These are phyloP conservation scores for Penicillium griseofulvum DNA, from an alignment of 2,329 filamentous ascomycete species.

Conservation along the genomic window DNA sequence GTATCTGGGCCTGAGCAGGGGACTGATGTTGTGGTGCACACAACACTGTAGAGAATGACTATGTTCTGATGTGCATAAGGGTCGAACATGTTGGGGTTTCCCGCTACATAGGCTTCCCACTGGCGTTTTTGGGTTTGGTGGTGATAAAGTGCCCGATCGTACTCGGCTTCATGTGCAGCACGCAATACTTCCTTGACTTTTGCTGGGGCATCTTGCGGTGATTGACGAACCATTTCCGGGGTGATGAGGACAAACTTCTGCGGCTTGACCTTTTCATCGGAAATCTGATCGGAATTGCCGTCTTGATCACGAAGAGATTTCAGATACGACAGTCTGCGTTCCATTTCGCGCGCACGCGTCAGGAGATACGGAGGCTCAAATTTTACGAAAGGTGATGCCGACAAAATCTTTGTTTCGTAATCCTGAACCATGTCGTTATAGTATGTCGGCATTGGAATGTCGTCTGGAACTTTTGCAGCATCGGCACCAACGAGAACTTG, in stretches of 20 bases:
- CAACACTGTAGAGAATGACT: conserved; percentile 86
- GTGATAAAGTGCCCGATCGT: conserved; percentile 89
- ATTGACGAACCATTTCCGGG: conserved; percentile 89
- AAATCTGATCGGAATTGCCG: conserved; percentile 41
- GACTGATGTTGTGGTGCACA: conserved; percentile 89
- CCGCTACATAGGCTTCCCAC: conserved; percentile 93
- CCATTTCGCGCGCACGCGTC: conserved; percentile 87
- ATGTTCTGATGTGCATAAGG: conserved; percentile 96
- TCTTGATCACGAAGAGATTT: conserved; percentile 76
- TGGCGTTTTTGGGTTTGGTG: conserved; percentile 93
- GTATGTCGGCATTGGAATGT: conserved; percentile 81
- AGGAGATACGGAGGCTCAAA: conserved; percentile 92
- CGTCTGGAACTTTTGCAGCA: conserved; percentile 63
- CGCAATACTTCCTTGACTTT: conserved; percentile 92
- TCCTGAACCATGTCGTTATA: conserved; percentile 95
- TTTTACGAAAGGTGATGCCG: conserved; percentile 92
- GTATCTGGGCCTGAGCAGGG: conserved; percentile 88
- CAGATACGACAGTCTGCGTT: conserved; percentile 76
- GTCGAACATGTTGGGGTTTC: conserved; percentile 85
- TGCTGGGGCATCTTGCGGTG: conserved; percentile 73
- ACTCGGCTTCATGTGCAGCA: conserved; percentile 93
- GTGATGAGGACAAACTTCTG: conserved; percentile 86
- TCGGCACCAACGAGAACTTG: conserved; percentile 17
- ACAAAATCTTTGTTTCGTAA: conserved; percentile 88
- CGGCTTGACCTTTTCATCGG: conserved; percentile 61